These are phyloP conservation scores for Colletotrichum sp. DNA, from an alignment of 2,329 filamentous ascomycete genomes.

Conservation along the genomic window DNA sequence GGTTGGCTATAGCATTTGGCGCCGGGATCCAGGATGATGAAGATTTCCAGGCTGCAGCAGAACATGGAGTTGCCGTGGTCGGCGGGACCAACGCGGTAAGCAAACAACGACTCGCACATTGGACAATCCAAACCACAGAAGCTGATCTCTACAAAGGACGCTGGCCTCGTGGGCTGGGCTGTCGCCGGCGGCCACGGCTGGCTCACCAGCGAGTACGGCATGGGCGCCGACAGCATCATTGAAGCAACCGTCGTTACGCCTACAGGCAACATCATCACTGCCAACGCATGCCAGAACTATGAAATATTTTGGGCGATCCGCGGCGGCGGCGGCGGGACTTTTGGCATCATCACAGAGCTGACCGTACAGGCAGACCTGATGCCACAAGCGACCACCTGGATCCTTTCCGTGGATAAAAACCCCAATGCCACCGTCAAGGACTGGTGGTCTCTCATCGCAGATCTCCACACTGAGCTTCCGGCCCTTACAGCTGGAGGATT, in stretches of 20 bases:
- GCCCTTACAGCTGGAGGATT: neutral
- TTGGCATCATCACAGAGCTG: slow-evolving; percentile 54
- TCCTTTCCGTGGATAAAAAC: neutral
- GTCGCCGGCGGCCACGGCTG: slow-evolving; percentile 50
- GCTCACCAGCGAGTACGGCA: slow-evolving; percentile 45
- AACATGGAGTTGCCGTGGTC: slow-evolving; percentile 37
- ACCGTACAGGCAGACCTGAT: slow-evolving; percentile 50
- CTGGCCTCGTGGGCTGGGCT: slow-evolving; percentile 63
- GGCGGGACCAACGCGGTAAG: slow-evolving; percentile 33
- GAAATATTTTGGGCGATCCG: slow-evolving; percentile 61
- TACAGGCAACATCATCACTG: slow-evolving; percentile 43
- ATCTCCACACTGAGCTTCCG: neutral
- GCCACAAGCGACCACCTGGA: neutral
- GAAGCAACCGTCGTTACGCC: slow-evolving; percentile 48
- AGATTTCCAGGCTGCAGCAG: neutral
- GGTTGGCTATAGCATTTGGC: slow-evolving; percentile 26
- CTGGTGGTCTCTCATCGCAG: neutral
- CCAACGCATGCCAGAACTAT: slow-evolving; percentile 43
- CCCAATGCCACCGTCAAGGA: neutral
- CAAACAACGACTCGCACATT: slow-evolving; percentile 24
- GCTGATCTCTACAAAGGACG: slow-evolving; percentile 43
- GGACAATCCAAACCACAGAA: fast-evolving
- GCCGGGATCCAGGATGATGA: slow-evolving; percentile 5
- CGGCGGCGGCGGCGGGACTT: slow-evolving; percentile 56
- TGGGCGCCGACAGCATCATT: slow-evolving; percentile 54